Percentiles rank a stretch among this genome's conserved stretches.
Evolutionary conservation across 208 protist species (phyloP).

Genomic region (Crithidia expoeki): DNA sequence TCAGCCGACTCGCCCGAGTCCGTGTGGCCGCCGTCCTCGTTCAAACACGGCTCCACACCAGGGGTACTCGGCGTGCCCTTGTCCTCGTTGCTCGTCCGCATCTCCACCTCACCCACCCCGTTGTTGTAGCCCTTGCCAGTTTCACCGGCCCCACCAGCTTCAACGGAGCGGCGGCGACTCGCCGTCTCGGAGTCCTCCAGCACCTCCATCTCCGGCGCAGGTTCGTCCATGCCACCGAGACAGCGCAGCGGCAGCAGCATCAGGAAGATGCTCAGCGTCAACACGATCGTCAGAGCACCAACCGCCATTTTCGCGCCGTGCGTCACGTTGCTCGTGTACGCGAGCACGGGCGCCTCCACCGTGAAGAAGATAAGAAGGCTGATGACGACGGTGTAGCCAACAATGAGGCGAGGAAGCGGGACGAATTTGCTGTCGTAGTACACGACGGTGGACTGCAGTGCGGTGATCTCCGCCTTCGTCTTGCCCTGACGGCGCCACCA

Average conservation of each 20-base stretch:
- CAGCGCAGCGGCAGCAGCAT: slow-evolving; percentile 49
- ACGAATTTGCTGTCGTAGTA: slow-evolving; percentile 66
- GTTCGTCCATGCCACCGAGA: slow-evolving; percentile 60
- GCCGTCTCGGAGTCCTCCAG: slow-evolving; percentile 3
- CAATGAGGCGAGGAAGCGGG: slow-evolving; percentile 45
- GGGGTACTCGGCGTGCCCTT: background rate
- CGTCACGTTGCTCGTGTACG: slow-evolving; percentile 44
- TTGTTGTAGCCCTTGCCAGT: background rate
- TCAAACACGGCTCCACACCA: background rate
- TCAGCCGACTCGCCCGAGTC: slow-evolving; percentile 4
- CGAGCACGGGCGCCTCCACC: slow-evolving; percentile 52
- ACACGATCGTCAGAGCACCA: slow-evolving; percentile 43
- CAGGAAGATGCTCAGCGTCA: slow-evolving; percentile 46
- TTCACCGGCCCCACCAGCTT: too few species aligned
- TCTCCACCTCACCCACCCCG: slow-evolving; percentile 3
- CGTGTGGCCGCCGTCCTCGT: background rate
- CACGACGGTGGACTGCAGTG: slow-evolving; percentile 28
- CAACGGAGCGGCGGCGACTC: slow-evolving; percentile 2
- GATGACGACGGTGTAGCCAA: slow-evolving; percentile 50
- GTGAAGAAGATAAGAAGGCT: slow-evolving; percentile 61
- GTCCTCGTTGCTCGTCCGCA: slow-evolving; percentile 10
- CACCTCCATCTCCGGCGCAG: slow-evolving; percentile 9
- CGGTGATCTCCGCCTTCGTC: slow-evolving; percentile 41
- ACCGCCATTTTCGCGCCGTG: slow-evolving; percentile 33
- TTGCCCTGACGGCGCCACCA: slow-evolving; percentile 60